A percentile compares a stretch with the other conserved stretches of the same genome.
Conservation (phyloP, 768 basidiomycete genomes). For the Cantharellus anzutake region DNA sequence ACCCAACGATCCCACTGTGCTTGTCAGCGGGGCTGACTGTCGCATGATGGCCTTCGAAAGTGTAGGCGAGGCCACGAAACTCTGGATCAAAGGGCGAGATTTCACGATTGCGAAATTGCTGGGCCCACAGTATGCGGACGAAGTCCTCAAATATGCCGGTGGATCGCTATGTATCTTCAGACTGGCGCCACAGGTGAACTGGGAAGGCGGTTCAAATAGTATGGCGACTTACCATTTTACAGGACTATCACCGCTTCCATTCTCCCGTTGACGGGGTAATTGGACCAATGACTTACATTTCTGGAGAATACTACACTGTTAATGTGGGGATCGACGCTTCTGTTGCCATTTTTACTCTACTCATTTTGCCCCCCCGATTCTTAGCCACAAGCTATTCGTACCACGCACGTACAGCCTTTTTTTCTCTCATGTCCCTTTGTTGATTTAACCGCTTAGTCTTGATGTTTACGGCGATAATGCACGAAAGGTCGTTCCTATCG, state of each 20-base stretch:
- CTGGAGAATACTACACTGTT: conserved; percentile 93
- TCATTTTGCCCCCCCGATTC: neutral
- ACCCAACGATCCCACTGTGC: conserved; percentile 52
- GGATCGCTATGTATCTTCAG: conserved; percentile 83
- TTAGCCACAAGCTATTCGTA: conserved; percentile 85
- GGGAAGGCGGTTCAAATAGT: neutral
- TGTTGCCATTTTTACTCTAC: neutral
- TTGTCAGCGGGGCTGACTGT: conserved; percentile 88
- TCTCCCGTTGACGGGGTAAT: conserved; percentile 70
- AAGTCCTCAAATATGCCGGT: conserved; percentile 51
- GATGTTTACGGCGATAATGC: conserved; percentile 94
- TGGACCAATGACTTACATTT: conserved; percentile 63
- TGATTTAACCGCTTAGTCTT: conserved; percentile 16
- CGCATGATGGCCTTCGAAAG: conserved; percentile 90
- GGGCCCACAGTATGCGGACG: conserved; percentile 53
- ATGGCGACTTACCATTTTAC: conserved; percentile 13
- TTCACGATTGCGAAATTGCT: conserved; percentile 67
- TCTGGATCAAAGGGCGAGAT: conserved; percentile 97
- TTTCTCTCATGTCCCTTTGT: neutral
- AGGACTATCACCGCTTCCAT: conserved; percentile 93
- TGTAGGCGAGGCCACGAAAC: conserved; percentile 60
- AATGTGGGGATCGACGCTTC: conserved; percentile 33
- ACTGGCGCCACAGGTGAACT: conserved; percentile 41
- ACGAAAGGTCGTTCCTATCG: conserved; percentile 81
- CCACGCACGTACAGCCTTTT: conserved; percentile 21